Evolutionary conservation across 1,284 basidiomycete genomes (phyloP).

Genomic region (Puccinia novopanici): DNA sequence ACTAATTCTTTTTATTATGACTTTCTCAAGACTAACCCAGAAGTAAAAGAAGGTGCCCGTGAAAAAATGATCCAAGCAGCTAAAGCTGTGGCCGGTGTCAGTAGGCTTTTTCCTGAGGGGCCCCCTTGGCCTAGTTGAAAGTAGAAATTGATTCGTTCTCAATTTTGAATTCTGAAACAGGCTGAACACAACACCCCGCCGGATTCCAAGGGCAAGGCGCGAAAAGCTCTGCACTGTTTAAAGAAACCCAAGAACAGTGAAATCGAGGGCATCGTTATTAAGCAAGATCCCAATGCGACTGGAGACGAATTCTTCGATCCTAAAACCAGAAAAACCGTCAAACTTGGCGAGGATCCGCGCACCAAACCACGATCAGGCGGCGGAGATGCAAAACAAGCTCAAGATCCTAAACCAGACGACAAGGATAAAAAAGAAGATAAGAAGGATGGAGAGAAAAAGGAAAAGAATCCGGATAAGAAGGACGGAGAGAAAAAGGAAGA

Average conservation of each 20-base stretch:
- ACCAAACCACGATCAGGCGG: neutral
- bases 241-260: slow-evolving; percentile 8
- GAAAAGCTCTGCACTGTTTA: slow-evolving; percentile 21
- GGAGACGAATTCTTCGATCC: slow-evolving; percentile 22
- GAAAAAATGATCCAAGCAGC: neutral
- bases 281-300: slow-evolving; percentile 3
- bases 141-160: neutral
- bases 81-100: neutral
- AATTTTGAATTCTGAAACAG: slow-evolving; percentile 2
- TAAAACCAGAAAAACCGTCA: slow-evolving; percentile 24
- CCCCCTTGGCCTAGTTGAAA: neutral
- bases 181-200: slow-evolving; percentile 9
- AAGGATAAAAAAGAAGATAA: slow-evolving; percentile 7
- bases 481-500: no score
- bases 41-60: neutral
- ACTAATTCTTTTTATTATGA: neutral
- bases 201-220: slow-evolving; percentile 8
- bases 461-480: slow-evolving; percentile 43
- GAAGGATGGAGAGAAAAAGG: slow-evolving; percentile 22
- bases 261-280: neutral
- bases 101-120: neutral
- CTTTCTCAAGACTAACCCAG: neutral
- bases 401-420: neutral
- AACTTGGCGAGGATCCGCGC: neutral
- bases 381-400: neutral